phyloP scores from a whole-genome alignment of 192 early-diverging fungal species.

The Rhizophlyctis rosea region DNA sequence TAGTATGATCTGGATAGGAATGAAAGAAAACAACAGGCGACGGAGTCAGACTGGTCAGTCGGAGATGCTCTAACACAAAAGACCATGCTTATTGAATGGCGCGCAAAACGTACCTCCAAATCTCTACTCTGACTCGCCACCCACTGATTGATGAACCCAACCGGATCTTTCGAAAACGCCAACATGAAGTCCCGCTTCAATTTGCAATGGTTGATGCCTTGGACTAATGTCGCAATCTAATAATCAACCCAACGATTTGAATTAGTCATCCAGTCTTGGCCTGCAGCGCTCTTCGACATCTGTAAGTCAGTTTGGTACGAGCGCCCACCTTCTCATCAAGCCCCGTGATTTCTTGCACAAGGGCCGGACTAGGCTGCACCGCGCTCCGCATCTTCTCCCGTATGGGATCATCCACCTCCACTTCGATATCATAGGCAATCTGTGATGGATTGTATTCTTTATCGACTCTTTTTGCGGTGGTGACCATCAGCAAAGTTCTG shows the following conservation, averaged over 20 bases:
- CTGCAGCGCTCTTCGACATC: neutral
- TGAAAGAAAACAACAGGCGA: neutral
- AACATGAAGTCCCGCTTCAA: conserved; percentile 92
- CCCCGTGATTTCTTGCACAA: conserved; percentile 33
- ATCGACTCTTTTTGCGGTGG: conserved; percentile 54
- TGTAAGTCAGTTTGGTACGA: too few species aligned
- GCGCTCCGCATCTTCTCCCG: conserved; percentile 54
- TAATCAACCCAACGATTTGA: neutral
- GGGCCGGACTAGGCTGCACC: conserved; percentile 12
- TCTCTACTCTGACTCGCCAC: conserved; percentile 89
- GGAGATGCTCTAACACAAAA: too few species aligned
- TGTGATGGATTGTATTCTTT: conserved; percentile 70
- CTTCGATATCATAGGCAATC: conserved; percentile 88
- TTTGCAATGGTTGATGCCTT: conserved; percentile 77
- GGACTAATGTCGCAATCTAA: conserved; percentile 23
- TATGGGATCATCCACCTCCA: conserved; percentile 79
- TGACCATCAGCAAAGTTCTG: conserved; percentile 1
- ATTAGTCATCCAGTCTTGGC: neutral
- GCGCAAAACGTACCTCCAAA: conserved; percentile 62
- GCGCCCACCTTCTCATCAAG: conserved; percentile 47
- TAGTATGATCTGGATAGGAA: conserved; percentile 55
- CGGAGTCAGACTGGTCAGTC: too few species aligned
- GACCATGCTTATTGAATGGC: too few species aligned
- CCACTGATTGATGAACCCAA: conserved; percentile 90
- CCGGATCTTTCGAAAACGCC: conserved; percentile 79